These are phyloP conservation scores for Entomortierella beljakovae DNA, from an alignment of 192 early-diverging fungal species.

Conservation along the genomic window DNA sequence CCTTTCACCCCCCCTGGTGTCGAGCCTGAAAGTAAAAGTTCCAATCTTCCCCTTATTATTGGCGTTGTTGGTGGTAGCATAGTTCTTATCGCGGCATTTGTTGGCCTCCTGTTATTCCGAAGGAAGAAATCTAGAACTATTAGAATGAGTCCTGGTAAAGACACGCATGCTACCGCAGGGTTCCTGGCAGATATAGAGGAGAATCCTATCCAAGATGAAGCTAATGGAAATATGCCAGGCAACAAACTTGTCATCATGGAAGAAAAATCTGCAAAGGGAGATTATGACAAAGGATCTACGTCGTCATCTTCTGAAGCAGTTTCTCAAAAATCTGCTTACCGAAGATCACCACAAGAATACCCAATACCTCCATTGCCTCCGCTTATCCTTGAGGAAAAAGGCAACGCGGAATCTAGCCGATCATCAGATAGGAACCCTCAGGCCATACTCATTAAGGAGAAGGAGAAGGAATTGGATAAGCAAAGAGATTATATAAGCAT, in stretches of 20 bases:
- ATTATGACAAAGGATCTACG: slow-evolving; percentile 12
- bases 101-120: slow-evolving; percentile 20
- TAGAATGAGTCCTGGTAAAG: not conserved
- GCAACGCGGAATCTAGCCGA: slow-evolving; percentile 21
- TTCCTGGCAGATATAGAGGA: slow-evolving; percentile 18
- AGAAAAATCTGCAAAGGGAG: slow-evolving; percentile 16
- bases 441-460: not conserved
- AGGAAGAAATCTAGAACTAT: slow-evolving; percentile 8
- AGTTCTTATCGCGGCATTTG: slow-evolving; percentile 47
- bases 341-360: slow-evolving; percentile 20
- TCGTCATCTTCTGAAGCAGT: slow-evolving; percentile 27
- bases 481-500: not conserved
- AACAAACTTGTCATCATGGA: slow-evolving; percentile 3
- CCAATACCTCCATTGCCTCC: slow-evolving; percentile 36
- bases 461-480: slow-evolving; percentile 20
- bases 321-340: not conserved
- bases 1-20: not conserved
- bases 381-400: slow-evolving; percentile 10
- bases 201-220: slow-evolving; percentile 1
- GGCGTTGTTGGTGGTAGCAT: slow-evolving; percentile 49
- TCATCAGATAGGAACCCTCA: slow-evolving; percentile 19
- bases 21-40: slow-evolving; percentile 1
- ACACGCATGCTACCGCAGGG: slow-evolving; percentile 9
- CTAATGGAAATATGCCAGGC: too few species aligned
- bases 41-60: slow-evolving; percentile 22